Evolutionary conservation across 495 filamentous ascomycete genomes (phyloP), one percentile per base, ranked within the genome.

Genomic region (Aspergillus diversus): DNA sequence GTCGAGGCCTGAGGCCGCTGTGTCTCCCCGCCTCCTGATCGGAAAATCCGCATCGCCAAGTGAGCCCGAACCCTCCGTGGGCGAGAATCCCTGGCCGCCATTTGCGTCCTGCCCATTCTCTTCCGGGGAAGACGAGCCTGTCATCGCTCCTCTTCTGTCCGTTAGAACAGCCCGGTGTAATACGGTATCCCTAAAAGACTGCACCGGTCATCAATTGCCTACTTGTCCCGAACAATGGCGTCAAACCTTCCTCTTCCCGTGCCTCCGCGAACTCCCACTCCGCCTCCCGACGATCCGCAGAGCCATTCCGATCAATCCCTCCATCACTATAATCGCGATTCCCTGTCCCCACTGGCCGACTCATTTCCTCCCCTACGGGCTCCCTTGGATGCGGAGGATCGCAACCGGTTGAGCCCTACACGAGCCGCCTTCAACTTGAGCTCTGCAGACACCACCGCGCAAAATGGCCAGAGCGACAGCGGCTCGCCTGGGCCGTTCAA

Each of bases 401-500:
- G 33, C 17, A 76, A 65, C 65, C 75, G 49, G 42, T 68, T 81
- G 31, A 83, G 72, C 55, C 69, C 83, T 64, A 69, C 75, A 59
- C 71, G 71, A 48, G 66, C 77, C 0, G 64, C 73, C 15, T 84
- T 85, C 70, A 82, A 73, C 58, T 70, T 80, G 43, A 75, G 71
- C 42, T 67, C 80, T 16, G 63, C 69, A 52, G 76, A 68, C 64
- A 71, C 35, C 75, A 74, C 61, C 77, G 69, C 64, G 39, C 65
- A 74, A 37, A 78, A 76, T 71, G 77, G 74, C 17, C 66, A 76
- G 56, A 76, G 69, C 42, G 80, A 83, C 63, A 71, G 74, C 57
- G 68, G 74, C 47, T 47, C 73, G 31, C 69, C 76, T 31, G 77
- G 78, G 42, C 94, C 93, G 4, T 99, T 99, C 85, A 98, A 97